phyloP scores from a whole-genome alignment of 768 basidiomycete species.

The Agrocybe praecox region DNA sequence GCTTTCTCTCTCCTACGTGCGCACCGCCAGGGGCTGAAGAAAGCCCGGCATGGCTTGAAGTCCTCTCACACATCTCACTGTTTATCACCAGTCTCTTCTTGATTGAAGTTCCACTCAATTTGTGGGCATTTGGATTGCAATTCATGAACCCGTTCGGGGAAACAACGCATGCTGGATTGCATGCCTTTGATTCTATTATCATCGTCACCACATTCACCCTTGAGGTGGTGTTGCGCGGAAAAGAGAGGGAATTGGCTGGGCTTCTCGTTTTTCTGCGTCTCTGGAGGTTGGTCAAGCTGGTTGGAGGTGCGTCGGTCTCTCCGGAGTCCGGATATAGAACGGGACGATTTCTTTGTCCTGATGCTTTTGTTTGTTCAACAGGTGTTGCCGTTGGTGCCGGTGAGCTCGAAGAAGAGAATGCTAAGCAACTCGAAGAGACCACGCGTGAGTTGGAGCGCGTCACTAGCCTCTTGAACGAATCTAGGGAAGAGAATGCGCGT shows the following conservation, averaged over 20 bases:
- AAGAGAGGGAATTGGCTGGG: constrained; percentile 68
- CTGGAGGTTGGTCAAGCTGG: constrained; percentile 81
- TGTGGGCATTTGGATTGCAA: constrained; percentile 66
- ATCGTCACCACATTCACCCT: constrained; percentile 75
- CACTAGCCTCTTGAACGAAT: constrained; percentile 42
- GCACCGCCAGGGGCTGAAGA: constrained; percentile 40
- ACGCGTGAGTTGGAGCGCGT: constrained; percentile 14
- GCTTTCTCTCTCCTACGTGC: constrained; percentile 61
- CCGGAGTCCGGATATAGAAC: not conserved
- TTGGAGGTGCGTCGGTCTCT: constrained; percentile 47
- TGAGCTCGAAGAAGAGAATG: constrained; percentile 64
- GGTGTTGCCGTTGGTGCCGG: constrained; percentile 78
- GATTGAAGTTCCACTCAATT: constrained; percentile 70
- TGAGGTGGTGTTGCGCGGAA: constrained; percentile 69
- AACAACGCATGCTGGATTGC: constrained; percentile 59
- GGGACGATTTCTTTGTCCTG: not conserved
- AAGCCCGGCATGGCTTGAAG: constrained; percentile 61
- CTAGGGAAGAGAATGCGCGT: constrained; percentile 55
- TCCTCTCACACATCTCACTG: constrained; percentile 64
- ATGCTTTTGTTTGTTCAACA: constrained; percentile 24
- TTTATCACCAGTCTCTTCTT: constrained; percentile 74
- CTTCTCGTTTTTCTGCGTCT: constrained; percentile 75
- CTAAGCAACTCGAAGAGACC: constrained; percentile 45
- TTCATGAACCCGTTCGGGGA: constrained; percentile 66
- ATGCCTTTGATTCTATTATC: constrained; percentile 73